A percentile compares a stretch with the other conserved stretches of the same genome.
These are phyloP conservation scores for Penicillium capsulatum DNA, from an alignment of 2,329 filamentous ascomycete genomes.

Conservation along the genomic window DNA sequence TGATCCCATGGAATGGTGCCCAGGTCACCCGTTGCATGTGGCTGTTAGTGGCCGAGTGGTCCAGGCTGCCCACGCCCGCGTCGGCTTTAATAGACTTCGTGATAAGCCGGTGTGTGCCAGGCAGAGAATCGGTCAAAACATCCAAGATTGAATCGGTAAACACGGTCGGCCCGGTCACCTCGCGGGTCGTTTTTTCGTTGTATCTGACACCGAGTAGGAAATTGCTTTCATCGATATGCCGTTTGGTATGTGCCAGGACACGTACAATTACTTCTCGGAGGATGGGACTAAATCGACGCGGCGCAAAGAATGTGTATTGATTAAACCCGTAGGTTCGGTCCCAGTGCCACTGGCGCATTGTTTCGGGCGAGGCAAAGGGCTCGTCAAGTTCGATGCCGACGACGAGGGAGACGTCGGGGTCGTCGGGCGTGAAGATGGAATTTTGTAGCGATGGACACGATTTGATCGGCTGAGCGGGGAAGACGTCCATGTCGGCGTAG, in stretches of 20 bases:
- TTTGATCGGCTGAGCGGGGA: constrained; percentile 26
- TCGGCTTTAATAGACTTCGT: constrained; percentile 23
- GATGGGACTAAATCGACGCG: constrained; percentile 33
- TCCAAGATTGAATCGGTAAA: constrained; percentile 36
- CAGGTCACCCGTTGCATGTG: constrained; percentile 29
- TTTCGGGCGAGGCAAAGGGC: constrained; percentile 29
- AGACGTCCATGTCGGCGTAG: constrained; percentile 35
- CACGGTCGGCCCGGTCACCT: constrained; percentile 33
- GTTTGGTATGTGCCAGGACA: constrained; percentile 30
- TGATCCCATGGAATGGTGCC: constrained; percentile 32
- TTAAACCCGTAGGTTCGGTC: constrained; percentile 32
- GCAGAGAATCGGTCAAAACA: constrained; percentile 26
- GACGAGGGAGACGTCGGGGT: constrained; percentile 29
- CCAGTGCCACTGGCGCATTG: constrained; percentile 35
- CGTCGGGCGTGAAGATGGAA: constrained; percentile 13
- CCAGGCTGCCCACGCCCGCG: constrained; percentile 20
- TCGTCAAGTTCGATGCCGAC: constrained; percentile 37
- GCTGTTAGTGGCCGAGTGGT: neutral
- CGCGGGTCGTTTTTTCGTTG: constrained; percentile 27
- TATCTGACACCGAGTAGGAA: constrained; percentile 18
- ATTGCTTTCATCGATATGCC: constrained; percentile 18
- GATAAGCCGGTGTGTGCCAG: constrained; percentile 24
- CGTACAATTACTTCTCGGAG: constrained; percentile 30
- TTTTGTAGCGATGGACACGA: constrained; percentile 25
- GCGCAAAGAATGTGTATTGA: constrained; percentile 36